Evolutionary conservation across 306 rosid species (phyloP).

Genomic region (Inga laurina): DNA sequence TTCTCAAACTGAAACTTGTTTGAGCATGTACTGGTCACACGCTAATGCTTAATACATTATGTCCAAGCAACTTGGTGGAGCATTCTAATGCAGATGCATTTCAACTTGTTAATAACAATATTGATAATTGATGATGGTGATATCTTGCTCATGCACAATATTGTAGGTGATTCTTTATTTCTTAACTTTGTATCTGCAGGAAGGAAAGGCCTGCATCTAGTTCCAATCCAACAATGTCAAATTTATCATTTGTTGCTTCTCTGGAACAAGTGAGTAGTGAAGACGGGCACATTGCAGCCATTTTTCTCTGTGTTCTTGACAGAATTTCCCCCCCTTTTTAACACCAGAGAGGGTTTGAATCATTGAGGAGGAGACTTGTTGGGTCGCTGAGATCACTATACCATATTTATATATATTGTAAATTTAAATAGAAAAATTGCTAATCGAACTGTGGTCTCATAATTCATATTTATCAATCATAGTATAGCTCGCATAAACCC

Average conservation of each 20-base stretch:
- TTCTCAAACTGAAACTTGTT: too few species aligned
- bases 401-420: background rate
- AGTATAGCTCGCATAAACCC: background rate
- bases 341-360: background rate
- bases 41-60: background rate
- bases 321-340: too few species aligned
- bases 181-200: slow-evolving; percentile 28
- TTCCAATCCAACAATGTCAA: slow-evolving; percentile 26
- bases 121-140: background rate
- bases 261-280: slow-evolving; percentile 3
- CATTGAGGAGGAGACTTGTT: background rate
- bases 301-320: slow-evolving; percentile 3
- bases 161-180: background rate
- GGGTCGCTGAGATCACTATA: background rate
- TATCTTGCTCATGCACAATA: background rate
- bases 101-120: background rate
- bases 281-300: background rate
- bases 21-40: too few species aligned
- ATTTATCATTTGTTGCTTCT: slow-evolving; percentile 30
- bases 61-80: too few species aligned
- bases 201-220: slow-evolving; percentile 6
- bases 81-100: background rate
- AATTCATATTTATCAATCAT: background rate
- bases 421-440: background rate
- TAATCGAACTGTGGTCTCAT: background rate